Evolutionary conservation across 2,329 filamentous ascomycete species (phyloP).

Genomic region (Tolypocladium paradoxum): DNA sequence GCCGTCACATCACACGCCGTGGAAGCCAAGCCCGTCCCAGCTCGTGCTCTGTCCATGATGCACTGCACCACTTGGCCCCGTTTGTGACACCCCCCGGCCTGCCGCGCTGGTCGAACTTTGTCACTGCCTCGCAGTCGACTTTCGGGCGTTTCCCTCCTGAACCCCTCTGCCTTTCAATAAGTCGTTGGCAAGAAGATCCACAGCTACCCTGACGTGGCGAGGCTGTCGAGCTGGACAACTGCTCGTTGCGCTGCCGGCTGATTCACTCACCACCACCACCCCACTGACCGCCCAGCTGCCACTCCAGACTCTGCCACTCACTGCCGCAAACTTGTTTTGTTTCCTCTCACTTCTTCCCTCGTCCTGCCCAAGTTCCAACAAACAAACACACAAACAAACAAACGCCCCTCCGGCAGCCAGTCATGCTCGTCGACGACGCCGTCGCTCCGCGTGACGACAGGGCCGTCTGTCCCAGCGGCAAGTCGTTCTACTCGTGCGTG

Average conservation of each 20-base stretch:
- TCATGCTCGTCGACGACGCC: not conserved
- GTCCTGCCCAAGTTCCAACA: not conserved
- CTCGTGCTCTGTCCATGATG: not conserved
- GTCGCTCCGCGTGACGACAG: not conserved
- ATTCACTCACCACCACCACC: not conserved
- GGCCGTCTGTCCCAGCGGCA: slow-evolving; percentile 17
- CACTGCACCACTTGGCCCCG: not conserved
- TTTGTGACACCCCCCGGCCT: not conserved
- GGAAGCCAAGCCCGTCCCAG: not conserved
- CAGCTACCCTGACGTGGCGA: not conserved
- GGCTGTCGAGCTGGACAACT: not conserved
- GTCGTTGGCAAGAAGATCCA: not conserved
- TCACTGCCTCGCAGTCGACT: not conserved
- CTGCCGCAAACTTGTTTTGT: not conserved
- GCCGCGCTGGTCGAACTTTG: not conserved
- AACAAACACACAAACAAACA: not conserved
- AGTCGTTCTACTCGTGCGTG: slow-evolving; percentile 26
- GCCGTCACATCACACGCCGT: not conserved
- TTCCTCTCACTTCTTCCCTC: not conserved
- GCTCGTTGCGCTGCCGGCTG: not conserved
- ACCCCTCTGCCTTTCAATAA: not conserved
- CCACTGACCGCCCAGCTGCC: not conserved
- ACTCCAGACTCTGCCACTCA: not conserved
- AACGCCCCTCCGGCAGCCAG: not conserved
- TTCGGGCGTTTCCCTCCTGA: not conserved